A percentile compares a stretch with the other conserved stretches of the same genome.
These are phyloP conservation scores for Mycena floridula DNA, from an alignment of 768 basidiomycete species.

Conservation along the genomic window DNA sequence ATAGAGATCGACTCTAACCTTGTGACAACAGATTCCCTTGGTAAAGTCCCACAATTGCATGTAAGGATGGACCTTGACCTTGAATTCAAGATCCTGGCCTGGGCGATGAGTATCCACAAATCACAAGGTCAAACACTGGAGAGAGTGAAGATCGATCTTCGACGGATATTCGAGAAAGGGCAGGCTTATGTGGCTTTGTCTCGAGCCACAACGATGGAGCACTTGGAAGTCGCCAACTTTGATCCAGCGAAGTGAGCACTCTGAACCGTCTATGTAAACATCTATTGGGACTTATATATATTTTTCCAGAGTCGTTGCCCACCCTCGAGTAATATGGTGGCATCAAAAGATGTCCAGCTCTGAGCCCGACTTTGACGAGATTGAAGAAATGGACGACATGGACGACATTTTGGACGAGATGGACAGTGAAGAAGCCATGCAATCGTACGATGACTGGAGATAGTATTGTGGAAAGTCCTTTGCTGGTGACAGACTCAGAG, in stretches of 20 bases:
- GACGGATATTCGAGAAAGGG: conserved; percentile 72
- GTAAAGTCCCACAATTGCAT: too few relatives aligned
- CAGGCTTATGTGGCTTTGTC: conserved; percentile 76
- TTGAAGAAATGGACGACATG: conserved; percentile 14
- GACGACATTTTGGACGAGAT: conserved; percentile 27
- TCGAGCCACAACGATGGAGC: conserved; percentile 61
- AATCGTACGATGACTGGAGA: conserved; percentile 28
- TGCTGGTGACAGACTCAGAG: too few relatives aligned
- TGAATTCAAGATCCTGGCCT: conserved; percentile 76
- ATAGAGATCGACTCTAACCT: not conserved
- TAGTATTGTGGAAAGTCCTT: too few relatives aligned
- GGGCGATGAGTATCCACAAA: conserved; percentile 87
- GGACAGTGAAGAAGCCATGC: conserved; percentile 30
- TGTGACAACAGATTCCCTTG: conserved; percentile 48
- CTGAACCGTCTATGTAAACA: not conserved
- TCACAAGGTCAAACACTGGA: conserved; percentile 88
- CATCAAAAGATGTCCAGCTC: conserved; percentile 23
- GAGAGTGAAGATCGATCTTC: conserved; percentile 75
- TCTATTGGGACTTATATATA: not conserved
- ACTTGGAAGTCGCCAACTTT: conserved; percentile 62
- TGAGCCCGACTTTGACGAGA: conserved; percentile 6
- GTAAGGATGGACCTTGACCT: too few relatives aligned
- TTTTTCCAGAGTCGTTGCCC: conserved; percentile 49
- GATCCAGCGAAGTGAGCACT: conserved; percentile 45
- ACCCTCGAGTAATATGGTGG: conserved; percentile 60